Conservation (phyloP, 139 green algal species). For the Chlamydomonas eustigma region DNA sequence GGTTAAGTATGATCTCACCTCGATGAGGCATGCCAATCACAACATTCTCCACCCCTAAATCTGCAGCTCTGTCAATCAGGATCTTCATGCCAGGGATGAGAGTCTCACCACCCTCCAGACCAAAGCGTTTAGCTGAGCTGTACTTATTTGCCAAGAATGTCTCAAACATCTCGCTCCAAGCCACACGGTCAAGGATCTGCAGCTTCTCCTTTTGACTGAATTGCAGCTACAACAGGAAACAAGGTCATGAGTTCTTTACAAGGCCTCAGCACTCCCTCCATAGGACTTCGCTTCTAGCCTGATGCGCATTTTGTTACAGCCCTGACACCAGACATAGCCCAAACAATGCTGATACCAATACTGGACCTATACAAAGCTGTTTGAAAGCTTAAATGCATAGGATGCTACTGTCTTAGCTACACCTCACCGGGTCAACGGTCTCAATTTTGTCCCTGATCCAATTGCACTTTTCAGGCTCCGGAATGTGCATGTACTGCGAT, state of each 20-base stretch:
- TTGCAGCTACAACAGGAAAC: constrained; percentile 22
- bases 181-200: constrained; percentile 89
- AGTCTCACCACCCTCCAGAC: constrained; percentile 88
- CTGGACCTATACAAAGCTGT: no score
- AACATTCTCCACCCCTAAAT: constrained; percentile 79
- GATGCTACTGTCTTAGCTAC: no score
- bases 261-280: no score
- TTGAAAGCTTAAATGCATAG: no score
- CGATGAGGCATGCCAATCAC: constrained; percentile 91
- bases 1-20: constrained; percentile 51
- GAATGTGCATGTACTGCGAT: constrained; percentile 97
- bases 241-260: no score
- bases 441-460: constrained; percentile 91
- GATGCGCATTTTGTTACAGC: no score
- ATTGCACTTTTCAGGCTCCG: constrained; percentile 89
- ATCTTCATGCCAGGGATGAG: constrained; percentile 96
- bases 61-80: constrained; percentile 84
- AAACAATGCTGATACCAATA: no score
- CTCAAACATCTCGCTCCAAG: constrained; percentile 95
- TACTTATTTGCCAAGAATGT: constrained; percentile 94
- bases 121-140: constrained; percentile 84
- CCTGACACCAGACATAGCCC: no score
- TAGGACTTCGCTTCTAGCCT: no score
- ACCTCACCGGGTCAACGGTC: constrained; percentile 50
- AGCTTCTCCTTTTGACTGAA: constrained; percentile 67